Percentiles rank a stretch among this genome's conserved stretches.
phyloP scores from a whole-genome alignment of 2,329 filamentous ascomycete species.

The Mollisiaceae sp. region DNA sequence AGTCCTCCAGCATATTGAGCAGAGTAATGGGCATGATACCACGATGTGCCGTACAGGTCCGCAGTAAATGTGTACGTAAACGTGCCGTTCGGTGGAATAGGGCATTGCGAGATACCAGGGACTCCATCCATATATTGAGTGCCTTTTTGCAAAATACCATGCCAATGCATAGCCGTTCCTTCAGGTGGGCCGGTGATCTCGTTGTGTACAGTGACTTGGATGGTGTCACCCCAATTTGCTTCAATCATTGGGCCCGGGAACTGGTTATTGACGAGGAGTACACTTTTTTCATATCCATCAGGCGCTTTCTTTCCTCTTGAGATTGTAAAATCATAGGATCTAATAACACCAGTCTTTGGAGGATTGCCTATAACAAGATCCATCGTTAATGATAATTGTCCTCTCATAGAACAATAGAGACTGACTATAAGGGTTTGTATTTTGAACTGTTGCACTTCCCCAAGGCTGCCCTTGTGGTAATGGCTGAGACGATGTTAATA shows the following conservation, averaged over 20 bases:
- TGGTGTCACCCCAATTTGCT: conserved; percentile 47
- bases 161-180: conserved; percentile 48
- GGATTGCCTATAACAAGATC: neutral
- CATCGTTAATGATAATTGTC: too few species aligned
- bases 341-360: conserved; percentile 30
- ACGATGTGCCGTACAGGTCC: conserved; percentile 54
- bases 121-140: conserved; percentile 47
- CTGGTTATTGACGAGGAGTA: conserved; percentile 49
- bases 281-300: conserved; percentile 54
- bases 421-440: neutral
- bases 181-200: conserved; percentile 54
- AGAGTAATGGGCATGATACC: conserved; percentile 66
- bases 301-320: conserved; percentile 39
- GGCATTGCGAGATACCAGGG: conserved; percentile 64
- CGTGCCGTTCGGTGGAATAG: conserved; percentile 56
- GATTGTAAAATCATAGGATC: conserved; percentile 42
- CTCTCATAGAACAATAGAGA: too few species aligned
- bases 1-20: conserved; percentile 58
- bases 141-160: conserved; percentile 54
- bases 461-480: neutral
- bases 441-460: neutral
- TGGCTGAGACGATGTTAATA: too few species aligned
- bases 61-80: conserved; percentile 40
- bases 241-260: conserved; percentile 45
- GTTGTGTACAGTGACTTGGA: conserved; percentile 73